Percentiles rank a stretch among this genome's conserved stretches.
phyloP scores from a whole-genome alignment of 73 alveolate genomes.

The Tetrahymena elliotti region DNA sequence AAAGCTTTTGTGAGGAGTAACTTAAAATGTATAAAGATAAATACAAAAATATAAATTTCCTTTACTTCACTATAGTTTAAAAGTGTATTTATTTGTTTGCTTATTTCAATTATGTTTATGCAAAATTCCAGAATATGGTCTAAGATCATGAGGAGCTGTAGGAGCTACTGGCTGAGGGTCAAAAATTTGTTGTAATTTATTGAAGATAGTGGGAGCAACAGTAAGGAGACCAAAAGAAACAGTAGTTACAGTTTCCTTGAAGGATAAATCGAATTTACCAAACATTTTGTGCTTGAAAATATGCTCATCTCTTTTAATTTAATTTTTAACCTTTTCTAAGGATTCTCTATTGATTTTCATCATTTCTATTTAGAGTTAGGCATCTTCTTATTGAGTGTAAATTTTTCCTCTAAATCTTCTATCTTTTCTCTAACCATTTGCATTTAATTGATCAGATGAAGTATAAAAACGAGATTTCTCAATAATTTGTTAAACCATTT shows the following conservation, averaged over 20 bases:
- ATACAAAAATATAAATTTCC: too few species aligned
- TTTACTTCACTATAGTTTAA: too few species aligned
- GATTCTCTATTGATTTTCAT: not conserved
- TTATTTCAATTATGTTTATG: not conserved
- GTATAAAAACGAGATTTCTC: not conserved
- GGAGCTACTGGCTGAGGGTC: not conserved
- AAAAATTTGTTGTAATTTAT: not conserved
- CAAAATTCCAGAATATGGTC: not conserved
- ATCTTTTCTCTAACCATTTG: not conserved
- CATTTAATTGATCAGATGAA: not conserved
- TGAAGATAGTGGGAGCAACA: not conserved
- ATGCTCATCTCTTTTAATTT: not conserved
- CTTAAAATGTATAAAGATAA: too few species aligned
- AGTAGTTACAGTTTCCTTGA: not conserved
- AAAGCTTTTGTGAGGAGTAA: too few species aligned
- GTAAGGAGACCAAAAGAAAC: not conserved
- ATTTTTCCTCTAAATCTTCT: not conserved
- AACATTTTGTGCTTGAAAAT: not conserved
- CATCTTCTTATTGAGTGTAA: not conserved
- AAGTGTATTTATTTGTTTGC: too few species aligned
- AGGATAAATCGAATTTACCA: not conserved
- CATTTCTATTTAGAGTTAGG: not conserved
- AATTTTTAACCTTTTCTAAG: not conserved
- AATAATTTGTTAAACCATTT: not conserved
- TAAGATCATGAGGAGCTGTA: not conserved